Percentiles rank a stretch among this genome's conserved stretches.
Conservation (phyloP, 2,329 filamentous ascomycete genomes). For the Colletotrichum sp. region DNA sequence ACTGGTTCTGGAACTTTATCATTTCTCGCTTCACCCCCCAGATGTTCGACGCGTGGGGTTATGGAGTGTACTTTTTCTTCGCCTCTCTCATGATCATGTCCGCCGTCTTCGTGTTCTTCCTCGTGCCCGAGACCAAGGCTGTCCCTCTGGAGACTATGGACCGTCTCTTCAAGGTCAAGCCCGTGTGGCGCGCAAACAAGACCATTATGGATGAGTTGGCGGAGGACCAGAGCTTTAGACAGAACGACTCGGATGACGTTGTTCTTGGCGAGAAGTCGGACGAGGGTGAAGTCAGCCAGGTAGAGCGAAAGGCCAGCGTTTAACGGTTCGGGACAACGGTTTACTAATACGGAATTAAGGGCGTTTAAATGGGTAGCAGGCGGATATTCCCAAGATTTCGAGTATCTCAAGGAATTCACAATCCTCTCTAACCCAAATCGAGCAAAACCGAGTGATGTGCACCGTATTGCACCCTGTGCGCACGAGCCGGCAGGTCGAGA, state of each 20-base stretch:
- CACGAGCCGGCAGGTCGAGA: not conserved
- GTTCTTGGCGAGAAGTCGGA: conserved; percentile 31
- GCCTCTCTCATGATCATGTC: conserved; percentile 65
- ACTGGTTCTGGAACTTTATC: conserved; percentile 78
- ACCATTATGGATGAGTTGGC: conserved; percentile 48
- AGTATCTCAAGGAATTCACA: conserved; percentile 4
- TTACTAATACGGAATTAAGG: conserved; percentile 19
- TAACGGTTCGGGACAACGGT: conserved; percentile 5
- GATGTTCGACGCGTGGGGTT: conserved; percentile 65
- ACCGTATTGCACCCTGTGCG: not conserved
- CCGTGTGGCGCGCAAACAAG: conserved; percentile 47
- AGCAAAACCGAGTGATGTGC: not conserved
- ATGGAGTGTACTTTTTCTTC: conserved; percentile 74
- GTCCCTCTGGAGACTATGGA: conserved; percentile 71
- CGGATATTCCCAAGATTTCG: not conserved
- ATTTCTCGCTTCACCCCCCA: conserved; percentile 71
- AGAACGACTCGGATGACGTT: conserved; percentile 28
- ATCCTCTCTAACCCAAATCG: not conserved
- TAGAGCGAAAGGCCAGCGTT: conserved; percentile 23
- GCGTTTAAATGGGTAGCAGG: not conserved
- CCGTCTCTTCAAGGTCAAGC: conserved; percentile 59
- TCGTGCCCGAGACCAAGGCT: conserved; percentile 70
- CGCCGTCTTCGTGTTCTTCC: conserved; percentile 64
- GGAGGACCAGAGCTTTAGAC: conserved; percentile 39
- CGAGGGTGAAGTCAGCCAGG: conserved; percentile 19